These are phyloP conservation scores for Phytophthora cryptogea DNA, from an alignment of 352 stramenopile species.

Conservation along the genomic window DNA sequence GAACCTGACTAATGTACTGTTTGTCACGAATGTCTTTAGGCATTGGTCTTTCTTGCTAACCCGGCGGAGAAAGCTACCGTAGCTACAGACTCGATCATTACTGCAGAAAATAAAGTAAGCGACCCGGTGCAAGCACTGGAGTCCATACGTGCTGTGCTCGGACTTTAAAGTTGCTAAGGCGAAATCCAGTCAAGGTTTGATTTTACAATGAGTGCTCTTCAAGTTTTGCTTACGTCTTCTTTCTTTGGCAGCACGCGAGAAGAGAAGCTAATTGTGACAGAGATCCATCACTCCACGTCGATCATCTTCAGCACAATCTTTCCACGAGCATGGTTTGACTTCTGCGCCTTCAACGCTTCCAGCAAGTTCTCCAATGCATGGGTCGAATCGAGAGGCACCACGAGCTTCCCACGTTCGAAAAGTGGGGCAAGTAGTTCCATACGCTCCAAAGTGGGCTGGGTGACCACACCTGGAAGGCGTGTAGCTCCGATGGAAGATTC, in stretches of 20 bases:
- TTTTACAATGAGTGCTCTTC: not conserved
- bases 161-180: conserved; percentile 11
- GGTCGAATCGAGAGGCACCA: not conserved
- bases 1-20: not conserved
- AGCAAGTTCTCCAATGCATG: not conserved
- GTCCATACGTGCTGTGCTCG: conserved; percentile 31
- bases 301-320: not conserved
- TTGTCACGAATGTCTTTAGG: conserved; percentile 8
- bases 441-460: not conserved
- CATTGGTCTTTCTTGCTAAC: conserved; percentile 13
- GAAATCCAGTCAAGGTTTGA: not conserved
- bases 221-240: too few species aligned
- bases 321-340: not conserved
- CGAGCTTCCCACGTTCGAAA: not conserved
- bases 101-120: not conserved
- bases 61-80: conserved; percentile 9
- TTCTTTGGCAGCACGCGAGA: too few species aligned
- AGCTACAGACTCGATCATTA: conserved; percentile 2
- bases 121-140: conserved; percentile 28
- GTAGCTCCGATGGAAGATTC: not conserved
- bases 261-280: too few species aligned
- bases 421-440: not conserved
- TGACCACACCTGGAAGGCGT: not conserved
- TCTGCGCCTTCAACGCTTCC: not conserved
- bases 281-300: too few species aligned